Conservation (phyloP, 139 green algal genomes). For the Dunaliella primolecta region DNA sequence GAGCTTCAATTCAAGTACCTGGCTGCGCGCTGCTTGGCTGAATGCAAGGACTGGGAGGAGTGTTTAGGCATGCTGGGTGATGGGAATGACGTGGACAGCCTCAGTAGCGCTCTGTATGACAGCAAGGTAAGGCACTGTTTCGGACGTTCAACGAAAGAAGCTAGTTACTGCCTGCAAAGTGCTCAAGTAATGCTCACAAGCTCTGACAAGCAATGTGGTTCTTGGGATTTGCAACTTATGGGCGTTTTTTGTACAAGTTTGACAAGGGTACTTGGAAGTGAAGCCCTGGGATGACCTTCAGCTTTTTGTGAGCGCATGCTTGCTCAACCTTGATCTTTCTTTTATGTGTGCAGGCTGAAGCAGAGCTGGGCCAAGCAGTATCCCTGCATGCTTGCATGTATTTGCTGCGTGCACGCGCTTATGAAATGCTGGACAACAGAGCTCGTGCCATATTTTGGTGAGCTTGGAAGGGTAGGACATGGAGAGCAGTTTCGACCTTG, state of each 20-base stretch:
- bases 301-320: too few relatives aligned
- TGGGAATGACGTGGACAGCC: constrained; percentile 13
- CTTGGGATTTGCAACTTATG: too few relatives aligned
- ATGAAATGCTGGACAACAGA: constrained; percentile 84
- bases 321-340: too few relatives aligned
- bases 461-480: neutral
- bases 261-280: too few relatives aligned
- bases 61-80: constrained; percentile 73
- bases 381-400: constrained; percentile 53
- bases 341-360: neutral
- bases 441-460: constrained; percentile 47
- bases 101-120: too few relatives aligned
- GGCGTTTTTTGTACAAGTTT: too few relatives aligned
- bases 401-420: constrained; percentile 74
- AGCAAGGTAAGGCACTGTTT: neutral
- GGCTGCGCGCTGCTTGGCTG: constrained; percentile 72
- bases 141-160: neutral
- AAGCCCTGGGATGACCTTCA: too few relatives aligned
- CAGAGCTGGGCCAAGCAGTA: neutral
- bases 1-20: constrained; percentile 66
- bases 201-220: constrained; percentile 15
- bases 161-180: neutral
- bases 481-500: too few relatives aligned
- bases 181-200: neutral
- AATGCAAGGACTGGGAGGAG: constrained; percentile 86